Conservation (phyloP, 306 rosid genomes). For the Nissolia schottii region DNA sequence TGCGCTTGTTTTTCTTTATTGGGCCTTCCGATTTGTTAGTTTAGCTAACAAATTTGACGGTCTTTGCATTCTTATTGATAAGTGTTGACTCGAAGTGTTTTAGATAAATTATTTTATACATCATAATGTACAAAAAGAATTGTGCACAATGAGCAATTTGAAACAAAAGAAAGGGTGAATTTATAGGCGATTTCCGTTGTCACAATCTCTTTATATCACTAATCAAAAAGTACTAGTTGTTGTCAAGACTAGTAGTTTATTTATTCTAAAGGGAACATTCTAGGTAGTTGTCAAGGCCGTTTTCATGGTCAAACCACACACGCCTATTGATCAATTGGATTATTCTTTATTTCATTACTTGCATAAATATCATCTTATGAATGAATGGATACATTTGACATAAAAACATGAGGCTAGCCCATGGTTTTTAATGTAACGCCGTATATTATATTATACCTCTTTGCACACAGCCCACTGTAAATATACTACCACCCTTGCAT, state of each 20-base stretch:
- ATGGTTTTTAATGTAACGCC: constrained; percentile 56
- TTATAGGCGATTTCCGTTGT: neutral
- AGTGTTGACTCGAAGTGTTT: no score
- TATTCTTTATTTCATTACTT: neutral
- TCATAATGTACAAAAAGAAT: no score
- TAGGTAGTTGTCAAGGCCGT: neutral
- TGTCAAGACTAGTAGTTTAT: neutral
- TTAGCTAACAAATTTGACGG: no score
- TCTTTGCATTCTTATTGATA: no score
- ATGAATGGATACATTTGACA: neutral
- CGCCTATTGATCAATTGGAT: neutral
- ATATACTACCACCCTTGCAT: neutral
- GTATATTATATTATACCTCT: neutral
- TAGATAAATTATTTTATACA: no score
- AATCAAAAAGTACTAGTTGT: neutral
- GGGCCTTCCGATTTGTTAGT: no score
- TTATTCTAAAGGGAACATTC: neutral
- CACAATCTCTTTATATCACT: neutral
- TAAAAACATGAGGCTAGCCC: constrained; percentile 65
- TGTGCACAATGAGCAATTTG: no score
- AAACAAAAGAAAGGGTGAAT: neutral
- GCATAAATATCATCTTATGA: neutral
- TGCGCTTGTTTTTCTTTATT: no score
- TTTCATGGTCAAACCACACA: neutral
- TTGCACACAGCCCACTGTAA: constrained; percentile 47